Evolutionary conservation across 257 asterid genomes (phyloP).

Genomic region (Solanum rostratum): DNA sequence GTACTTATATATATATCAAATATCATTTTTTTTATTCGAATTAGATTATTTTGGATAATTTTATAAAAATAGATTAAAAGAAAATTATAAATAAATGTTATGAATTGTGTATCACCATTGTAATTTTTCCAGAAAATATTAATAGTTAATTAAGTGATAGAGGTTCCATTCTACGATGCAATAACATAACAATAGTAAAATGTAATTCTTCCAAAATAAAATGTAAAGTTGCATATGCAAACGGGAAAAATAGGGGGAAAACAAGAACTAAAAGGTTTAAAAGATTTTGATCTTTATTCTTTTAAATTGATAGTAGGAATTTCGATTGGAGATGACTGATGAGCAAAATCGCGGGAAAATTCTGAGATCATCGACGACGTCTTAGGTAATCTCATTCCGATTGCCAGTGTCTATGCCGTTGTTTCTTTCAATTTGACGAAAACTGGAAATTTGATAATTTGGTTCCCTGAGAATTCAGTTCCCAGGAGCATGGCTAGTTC

Average conservation of each 20-base stretch:
- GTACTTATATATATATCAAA: no score
- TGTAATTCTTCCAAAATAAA: neutral
- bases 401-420: neutral
- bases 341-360: neutral
- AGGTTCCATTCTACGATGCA: no score
- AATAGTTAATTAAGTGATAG: no score
- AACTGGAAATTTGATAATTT: neutral
- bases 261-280: neutral
- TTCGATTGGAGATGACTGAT: neutral
- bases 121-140: no score
- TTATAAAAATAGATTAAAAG: no score
- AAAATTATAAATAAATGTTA: no score
- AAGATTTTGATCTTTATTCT: neutral
- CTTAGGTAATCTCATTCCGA: neutral
- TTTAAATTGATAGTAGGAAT: neutral
- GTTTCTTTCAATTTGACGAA: neutral
- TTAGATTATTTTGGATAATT: no score
- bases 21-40: no score
- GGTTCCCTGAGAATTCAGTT: neutral
- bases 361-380: neutral
- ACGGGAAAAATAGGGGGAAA: neutral
- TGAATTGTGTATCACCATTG: no score
- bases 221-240: neutral
- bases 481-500: slow-evolving; percentile 39
- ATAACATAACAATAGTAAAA: no score